Base-by-base conservation (phyloP, 2,329 filamentous ascomycete species). In the Colletotrichum destructivum region DNA sequence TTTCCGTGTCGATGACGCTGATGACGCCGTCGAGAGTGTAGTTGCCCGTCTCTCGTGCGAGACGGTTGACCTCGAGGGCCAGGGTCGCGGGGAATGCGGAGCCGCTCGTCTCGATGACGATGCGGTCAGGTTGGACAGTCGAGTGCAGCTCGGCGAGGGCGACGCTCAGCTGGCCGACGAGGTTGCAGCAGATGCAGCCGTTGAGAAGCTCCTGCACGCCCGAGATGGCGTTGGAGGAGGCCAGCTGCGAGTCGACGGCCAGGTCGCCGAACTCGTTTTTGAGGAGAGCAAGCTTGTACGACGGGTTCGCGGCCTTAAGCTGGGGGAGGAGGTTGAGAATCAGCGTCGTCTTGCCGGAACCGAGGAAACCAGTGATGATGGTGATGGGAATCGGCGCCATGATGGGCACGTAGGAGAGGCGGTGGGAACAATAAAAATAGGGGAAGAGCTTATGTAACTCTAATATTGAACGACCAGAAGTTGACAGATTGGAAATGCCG, bases 231-330 rank as follows among this genome's bases (percentile, higher is more conserved):
- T 90, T 90, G 16, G 93, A 93, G 0, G 93, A 88, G 18, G 96
- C 96, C 40, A 99, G 92, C 81, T 98, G 94, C 1, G 94, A 96
- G 86, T 99, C 96, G 80, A 99, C 88, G 46, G 95, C 95, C 52
- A 99, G 84, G 81, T 98, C 95, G 79, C 96, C 96, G 82, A 98
- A 98, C 84, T 99, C 96, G 83, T 99, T 99, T 82, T 99, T 99
- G 66, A 99, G 89, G 18, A 99, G 91, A 2, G 96, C 96, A 75
- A 99, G 93, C 69, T 92, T 93, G 89, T 99, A 98, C 75, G 80
- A 75, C 1, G 90, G 89, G 80, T 91, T 92, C 64, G 88, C 84
- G n/a, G 92, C 91, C 77, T 85, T 89, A 16, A 99, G 92, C 84
- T 99, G 96, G 0, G 95, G 95, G 75, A 98, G 89, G 15, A 99